Conservation (phyloP, 2,329 filamentous ascomycete species). For the Exophiala dermatitidis region DNA sequence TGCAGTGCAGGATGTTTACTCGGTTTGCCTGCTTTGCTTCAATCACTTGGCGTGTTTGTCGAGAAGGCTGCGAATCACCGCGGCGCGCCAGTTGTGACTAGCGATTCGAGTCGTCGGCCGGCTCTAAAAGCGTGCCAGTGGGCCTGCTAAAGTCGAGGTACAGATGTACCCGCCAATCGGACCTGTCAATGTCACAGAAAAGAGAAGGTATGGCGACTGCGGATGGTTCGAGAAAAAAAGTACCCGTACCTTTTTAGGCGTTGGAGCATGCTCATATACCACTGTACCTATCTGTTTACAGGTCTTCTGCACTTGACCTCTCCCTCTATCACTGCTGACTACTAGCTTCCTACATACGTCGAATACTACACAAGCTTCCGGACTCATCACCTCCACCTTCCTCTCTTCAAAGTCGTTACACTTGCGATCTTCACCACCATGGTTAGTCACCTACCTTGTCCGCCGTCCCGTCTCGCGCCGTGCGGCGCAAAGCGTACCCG, state of each 20-base stretch:
- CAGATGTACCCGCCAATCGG: background rate
- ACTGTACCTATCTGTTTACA: conserved; percentile 14
- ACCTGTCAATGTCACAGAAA: background rate
- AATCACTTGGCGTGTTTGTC: conserved; percentile 3
- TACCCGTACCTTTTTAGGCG: background rate
- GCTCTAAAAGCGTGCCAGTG: too few relatives aligned
- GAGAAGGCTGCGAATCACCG: conserved; percentile 2
- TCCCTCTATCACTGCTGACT: background rate
- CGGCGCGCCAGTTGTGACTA: background rate
- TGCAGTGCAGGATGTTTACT: conserved; percentile 8
- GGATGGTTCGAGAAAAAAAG: conserved; percentile 24
- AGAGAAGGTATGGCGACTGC: conserved; percentile 15
- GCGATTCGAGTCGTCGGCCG: too few relatives aligned
- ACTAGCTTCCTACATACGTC: background rate
- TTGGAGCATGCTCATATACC: background rate
- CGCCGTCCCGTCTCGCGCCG: background rate
- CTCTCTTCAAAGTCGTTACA: background rate
- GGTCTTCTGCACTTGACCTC: conserved; percentile 1
- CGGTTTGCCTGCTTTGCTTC: conserved; percentile 8
- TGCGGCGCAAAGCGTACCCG: background rate
- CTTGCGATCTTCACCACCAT: conserved; percentile 11
- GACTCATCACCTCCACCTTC: background rate
- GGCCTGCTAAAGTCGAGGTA: background rate
- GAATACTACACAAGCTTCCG: too few relatives aligned
- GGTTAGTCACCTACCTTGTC: conserved; percentile 7